Conservation (phyloP, 805 yeast genomes). For the Saccharomycopsis fibuligera region DNA sequence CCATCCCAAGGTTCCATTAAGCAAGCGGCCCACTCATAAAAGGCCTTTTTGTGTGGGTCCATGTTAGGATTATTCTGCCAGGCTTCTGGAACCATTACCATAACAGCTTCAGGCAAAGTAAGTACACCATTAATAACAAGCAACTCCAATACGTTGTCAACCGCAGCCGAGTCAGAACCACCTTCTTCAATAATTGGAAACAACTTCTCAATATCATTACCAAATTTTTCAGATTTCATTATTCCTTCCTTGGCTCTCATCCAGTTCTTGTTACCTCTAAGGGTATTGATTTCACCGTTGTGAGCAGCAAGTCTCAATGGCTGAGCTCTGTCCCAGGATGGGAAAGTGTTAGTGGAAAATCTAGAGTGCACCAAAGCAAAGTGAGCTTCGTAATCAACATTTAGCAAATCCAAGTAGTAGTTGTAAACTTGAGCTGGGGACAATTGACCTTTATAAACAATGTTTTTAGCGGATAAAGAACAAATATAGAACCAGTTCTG, state of each 20-base stretch:
- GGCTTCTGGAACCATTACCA: constrained; percentile 96
- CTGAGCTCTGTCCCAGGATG: constrained; percentile 99
- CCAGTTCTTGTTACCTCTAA: constrained; percentile 98
- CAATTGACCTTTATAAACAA: constrained; percentile 95
- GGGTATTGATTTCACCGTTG: constrained; percentile 96
- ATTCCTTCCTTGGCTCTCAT: constrained; percentile 98
- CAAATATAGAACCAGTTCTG: constrained; percentile 98
- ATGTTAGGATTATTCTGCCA: constrained; percentile 85
- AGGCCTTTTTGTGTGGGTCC: constrained; percentile 89
- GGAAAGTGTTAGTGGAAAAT: constrained; percentile 96
- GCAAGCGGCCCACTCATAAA: constrained; percentile 99
- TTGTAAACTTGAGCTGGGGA: constrained; percentile 95
- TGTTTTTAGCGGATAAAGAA: constrained; percentile 80
- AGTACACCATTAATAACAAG: constrained; percentile 87
- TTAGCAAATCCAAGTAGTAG: constrained; percentile 87
- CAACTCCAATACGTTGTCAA: constrained; percentile 90
- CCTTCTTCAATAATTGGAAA: constrained; percentile 98
- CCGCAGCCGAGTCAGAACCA: constrained; percentile 97
- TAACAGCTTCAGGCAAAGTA: constrained; percentile 92
- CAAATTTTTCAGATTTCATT: constrained; percentile 80
- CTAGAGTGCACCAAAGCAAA: constrained; percentile 96
- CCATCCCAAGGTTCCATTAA: constrained; percentile 99
- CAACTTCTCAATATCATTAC: constrained; percentile 83
- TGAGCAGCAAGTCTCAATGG: constrained; percentile 97
- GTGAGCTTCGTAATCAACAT: constrained; percentile 89